Conservation (phyloP, 148 eudicot genomes). For the Silene conica region DNA sequence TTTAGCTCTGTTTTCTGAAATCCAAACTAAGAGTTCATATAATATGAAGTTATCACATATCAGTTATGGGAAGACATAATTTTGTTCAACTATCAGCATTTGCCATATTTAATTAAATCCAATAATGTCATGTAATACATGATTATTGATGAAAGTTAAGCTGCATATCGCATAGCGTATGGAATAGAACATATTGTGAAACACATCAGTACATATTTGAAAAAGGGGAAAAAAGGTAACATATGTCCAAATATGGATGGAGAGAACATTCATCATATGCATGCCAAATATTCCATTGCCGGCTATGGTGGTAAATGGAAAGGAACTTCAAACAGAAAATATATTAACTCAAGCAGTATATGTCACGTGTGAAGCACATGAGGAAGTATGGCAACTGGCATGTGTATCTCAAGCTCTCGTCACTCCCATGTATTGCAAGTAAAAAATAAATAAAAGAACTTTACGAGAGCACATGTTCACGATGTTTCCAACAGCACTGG, state of each 20-base stretch:
- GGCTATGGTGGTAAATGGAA: not conserved
- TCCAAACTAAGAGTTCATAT: not conserved
- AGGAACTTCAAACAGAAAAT: not conserved
- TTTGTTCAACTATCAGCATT: not conserved
- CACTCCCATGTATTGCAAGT: too few species aligned
- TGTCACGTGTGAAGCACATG: too few species aligned
- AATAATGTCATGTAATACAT: slow-evolving; percentile 1
- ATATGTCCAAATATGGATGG: not conserved
- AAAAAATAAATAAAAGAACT: too few species aligned
- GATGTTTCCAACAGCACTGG: too few species aligned
- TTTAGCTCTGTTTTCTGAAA: not conserved
- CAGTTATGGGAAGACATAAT: too few species aligned
- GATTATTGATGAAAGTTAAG: not conserved
- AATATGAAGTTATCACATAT: not conserved
- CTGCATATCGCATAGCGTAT: not conserved
- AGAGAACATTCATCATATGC: not conserved
- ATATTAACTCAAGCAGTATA: not conserved
- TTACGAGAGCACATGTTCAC: too few species aligned
- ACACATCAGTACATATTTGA: too few species aligned
- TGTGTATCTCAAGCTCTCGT: too few species aligned
- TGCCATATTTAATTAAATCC: not conserved
- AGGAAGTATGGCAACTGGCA: too few species aligned
- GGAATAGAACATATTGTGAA: not conserved
- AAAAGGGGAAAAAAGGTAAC: not conserved
- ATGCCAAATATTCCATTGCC: not conserved